Evolutionary conservation across 371 early-diverging fungal genomes (phyloP).

Genomic region (Syncephalastrum racemosum): DNA sequence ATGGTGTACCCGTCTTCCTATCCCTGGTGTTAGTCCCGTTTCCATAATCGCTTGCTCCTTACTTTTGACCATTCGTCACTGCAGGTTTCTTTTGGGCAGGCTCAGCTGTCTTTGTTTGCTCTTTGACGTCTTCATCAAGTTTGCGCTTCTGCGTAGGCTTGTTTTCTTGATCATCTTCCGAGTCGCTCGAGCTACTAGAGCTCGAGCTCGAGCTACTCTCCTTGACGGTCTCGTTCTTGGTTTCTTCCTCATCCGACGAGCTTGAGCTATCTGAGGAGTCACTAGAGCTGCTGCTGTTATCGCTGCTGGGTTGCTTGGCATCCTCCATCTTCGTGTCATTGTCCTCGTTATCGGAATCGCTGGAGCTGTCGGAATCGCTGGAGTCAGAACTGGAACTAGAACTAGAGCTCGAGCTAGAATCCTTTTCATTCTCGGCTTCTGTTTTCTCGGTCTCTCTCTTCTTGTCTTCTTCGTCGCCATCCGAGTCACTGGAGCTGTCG

Average conservation of each 20-base stretch:
- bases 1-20: conserved; percentile 61
- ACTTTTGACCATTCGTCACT: conserved; percentile 2
- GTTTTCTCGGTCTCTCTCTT: conserved; percentile 16
- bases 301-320: conserved; percentile 9
- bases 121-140: conserved; percentile 28
- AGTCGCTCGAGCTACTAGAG: conserved; percentile 17
- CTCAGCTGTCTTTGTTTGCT: conserved; percentile 18
- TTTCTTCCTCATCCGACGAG: conserved; percentile 9
- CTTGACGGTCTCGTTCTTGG: conserved; percentile 18
- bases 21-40: conserved; percentile 6
- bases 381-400: conserved; percentile 30
- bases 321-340: conserved; percentile 11
- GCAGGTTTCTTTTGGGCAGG: not conserved
- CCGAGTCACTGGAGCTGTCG: conserved; percentile 7
- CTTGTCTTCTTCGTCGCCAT: conserved; percentile 13
- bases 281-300: conserved; percentile 5
- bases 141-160: conserved; percentile 27
- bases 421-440: conserved; percentile 9
- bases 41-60: conserved; percentile 2
- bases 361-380: conserved; percentile 15
- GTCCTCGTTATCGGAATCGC: conserved; percentile 4
- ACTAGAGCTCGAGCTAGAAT: conserved; percentile 14
- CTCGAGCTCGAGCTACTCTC: conserved; percentile 11
- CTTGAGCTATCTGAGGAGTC: conserved; percentile 8
- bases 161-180: conserved; percentile 10